phyloP scores from a whole-genome alignment of 2,329 filamentous ascomycete species.

The Pyricularia pennisetigena region DNA sequence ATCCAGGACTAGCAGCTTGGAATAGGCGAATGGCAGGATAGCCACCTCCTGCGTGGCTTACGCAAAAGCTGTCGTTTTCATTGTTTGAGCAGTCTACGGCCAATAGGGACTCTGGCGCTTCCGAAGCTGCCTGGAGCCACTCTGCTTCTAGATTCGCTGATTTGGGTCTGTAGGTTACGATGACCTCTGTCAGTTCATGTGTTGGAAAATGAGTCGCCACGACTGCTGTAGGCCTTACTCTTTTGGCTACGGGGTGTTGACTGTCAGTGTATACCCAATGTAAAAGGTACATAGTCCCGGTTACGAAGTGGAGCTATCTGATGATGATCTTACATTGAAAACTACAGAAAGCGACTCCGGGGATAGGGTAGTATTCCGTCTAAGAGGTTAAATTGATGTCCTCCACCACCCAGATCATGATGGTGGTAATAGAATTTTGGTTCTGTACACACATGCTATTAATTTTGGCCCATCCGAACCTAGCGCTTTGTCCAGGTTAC shows the following conservation, averaged over 20 bases:
- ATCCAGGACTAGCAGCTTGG: constrained; percentile 7
- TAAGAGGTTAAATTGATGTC: not conserved
- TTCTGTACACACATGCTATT: not conserved
- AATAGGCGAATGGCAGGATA: constrained; percentile 14
- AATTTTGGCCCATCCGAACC: not conserved
- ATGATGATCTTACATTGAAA: not conserved
- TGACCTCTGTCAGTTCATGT: not conserved
- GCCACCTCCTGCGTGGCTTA: constrained; percentile 5
- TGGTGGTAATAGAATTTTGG: not conserved
- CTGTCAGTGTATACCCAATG: not conserved
- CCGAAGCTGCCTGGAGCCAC: not conserved
- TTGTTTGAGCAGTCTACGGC: constrained; percentile 14
- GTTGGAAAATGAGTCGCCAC: not conserved
- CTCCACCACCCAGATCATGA: not conserved
- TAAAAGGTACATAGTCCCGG: not conserved
- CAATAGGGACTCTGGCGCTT: constrained; percentile 8
- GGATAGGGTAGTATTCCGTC: not conserved
- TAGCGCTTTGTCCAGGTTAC: not conserved
- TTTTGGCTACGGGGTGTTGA: not conserved
- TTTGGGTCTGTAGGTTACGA: not conserved
- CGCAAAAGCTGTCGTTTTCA: constrained; percentile 7
- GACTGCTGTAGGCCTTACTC: not conserved
- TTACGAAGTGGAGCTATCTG: not conserved
- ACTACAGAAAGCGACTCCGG: not conserved
- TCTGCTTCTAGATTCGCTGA: constrained; percentile 2